A percentile compares a stretch with the other conserved stretches of the same genome.
Conservation (phyloP, 176 grass and related monocot genomes). For the Musa itinerans region DNA sequence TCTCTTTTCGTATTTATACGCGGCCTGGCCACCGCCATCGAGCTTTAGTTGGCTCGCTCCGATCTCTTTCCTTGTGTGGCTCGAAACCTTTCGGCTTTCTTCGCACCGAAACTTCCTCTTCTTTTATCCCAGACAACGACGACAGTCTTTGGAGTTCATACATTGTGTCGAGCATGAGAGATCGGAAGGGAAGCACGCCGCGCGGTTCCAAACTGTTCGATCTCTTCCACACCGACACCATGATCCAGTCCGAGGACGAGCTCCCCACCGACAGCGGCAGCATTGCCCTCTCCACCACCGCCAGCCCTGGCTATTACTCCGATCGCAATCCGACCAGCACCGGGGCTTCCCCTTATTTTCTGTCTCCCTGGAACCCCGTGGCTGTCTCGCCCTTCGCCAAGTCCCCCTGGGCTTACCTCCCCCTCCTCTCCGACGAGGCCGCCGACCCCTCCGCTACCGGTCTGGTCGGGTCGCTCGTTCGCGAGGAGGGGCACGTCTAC, state of each 20-base stretch:
- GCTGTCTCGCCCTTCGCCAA: constrained; percentile 11
- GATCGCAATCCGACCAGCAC: neutral
- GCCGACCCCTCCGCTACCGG: neutral
- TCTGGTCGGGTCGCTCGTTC: constrained; percentile 17
- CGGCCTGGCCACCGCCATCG: neutral
- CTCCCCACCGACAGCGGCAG: neutral
- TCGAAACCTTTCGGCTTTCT: neutral
- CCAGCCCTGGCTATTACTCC: constrained; percentile 10
- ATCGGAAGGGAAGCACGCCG: neutral
- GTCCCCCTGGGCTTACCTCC: constrained; percentile 12
- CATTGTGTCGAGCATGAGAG: neutral
- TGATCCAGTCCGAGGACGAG: constrained; percentile 20
- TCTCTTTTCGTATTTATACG: neutral
- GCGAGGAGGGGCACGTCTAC: constrained; percentile 21
- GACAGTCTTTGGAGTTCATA: neutral
- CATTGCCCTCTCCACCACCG: neutral
- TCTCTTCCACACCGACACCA: neutral
- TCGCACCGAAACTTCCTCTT: neutral
- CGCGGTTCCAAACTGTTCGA: constrained; percentile 7
- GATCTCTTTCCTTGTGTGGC: neutral
- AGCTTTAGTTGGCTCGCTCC: neutral
- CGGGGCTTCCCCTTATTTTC: neutral
- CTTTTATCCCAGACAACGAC: neutral
- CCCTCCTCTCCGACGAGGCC: constrained; percentile 4
- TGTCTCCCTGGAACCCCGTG: constrained; percentile 12